These are phyloP conservation scores for Amanita fuliginea DNA, from an alignment of 768 basidiomycete genomes.

Conservation along the genomic window DNA sequence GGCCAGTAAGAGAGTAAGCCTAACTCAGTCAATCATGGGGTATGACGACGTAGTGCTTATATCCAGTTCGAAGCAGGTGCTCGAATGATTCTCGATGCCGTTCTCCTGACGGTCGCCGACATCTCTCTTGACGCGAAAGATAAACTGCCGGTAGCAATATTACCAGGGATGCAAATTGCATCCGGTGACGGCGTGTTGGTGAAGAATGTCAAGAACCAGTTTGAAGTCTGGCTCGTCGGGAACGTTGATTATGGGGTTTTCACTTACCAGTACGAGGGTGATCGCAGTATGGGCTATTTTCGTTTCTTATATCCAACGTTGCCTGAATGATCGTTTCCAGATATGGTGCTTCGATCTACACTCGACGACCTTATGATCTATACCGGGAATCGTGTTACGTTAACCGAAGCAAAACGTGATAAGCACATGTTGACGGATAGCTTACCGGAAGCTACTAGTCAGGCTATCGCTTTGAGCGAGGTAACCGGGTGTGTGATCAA, in stretches of 20 bases:
- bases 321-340: neutral
- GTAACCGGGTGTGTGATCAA: no score
- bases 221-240: slow-evolving; percentile 6
- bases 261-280: neutral
- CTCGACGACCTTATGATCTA: no score
- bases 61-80: no score
- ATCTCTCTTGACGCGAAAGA: slow-evolving; percentile 5
- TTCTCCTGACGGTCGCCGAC: slow-evolving; percentile 7
- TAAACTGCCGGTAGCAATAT: slow-evolving; percentile 7
- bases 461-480: no score
- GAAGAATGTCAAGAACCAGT: no score
- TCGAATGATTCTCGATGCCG: slow-evolving; percentile 8
- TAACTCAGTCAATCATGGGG: neutral
- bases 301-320: neutral
- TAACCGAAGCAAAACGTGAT: neutral
- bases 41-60: neutral
- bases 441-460: slow-evolving; percentile 1
- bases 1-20: neutral
- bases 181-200: no score
- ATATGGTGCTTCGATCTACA: no score
- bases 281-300: neutral
- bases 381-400: neutral
- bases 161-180: no score
- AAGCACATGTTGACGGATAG: neutral
- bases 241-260: slow-evolving; percentile 8